Evolutionary conservation across 768 basidiomycete species (phyloP).

Genomic region (Daedaleopsis nitida): DNA sequence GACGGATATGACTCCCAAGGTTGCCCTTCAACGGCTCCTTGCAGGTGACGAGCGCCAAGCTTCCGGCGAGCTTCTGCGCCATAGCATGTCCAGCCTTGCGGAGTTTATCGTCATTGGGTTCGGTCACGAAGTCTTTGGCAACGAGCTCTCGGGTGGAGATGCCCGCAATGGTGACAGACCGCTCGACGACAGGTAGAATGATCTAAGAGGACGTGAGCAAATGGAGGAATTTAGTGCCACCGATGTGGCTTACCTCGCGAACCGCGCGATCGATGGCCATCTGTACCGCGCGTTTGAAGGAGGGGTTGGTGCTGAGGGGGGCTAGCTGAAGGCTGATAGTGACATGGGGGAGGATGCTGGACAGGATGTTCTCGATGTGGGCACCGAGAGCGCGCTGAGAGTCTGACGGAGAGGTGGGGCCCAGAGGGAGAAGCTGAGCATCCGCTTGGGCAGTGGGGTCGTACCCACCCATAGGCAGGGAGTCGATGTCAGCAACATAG

Average conservation of each 20-base stretch:
- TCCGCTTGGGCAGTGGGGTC: slow-evolving; percentile 54
- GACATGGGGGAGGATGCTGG: slow-evolving; percentile 68
- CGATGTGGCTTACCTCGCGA: slow-evolving; percentile 68
- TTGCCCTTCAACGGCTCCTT: slow-evolving; percentile 96
- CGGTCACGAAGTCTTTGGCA: slow-evolving; percentile 93
- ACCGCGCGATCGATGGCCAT: slow-evolving; percentile 92
- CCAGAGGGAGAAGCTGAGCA: slow-evolving; percentile 63
- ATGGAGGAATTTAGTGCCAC: not conserved
- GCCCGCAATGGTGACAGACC: slow-evolving; percentile 97
- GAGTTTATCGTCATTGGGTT: slow-evolving; percentile 86
- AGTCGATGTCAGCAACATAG: slow-evolving; percentile 78
- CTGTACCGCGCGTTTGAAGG: slow-evolving; percentile 89
- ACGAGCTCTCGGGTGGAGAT: slow-evolving; percentile 97
- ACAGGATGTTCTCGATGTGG: slow-evolving; percentile 82
- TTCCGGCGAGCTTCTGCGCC: slow-evolving; percentile 97
- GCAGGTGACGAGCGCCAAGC: slow-evolving; percentile 95
- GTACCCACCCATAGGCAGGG: slow-evolving; percentile 75
- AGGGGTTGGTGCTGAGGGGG: slow-evolving; percentile 72
- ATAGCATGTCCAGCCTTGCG: slow-evolving; percentile 92
- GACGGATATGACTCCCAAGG: slow-evolving; percentile 85
- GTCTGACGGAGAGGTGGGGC: slow-evolving; percentile 61
- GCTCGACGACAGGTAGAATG: slow-evolving; percentile 95
- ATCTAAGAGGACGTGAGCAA: slow-evolving; percentile 51
- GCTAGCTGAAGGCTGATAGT: slow-evolving; percentile 77
- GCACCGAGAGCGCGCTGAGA: slow-evolving; percentile 67